Conservation (phyloP, 192 early-diverging fungal species). For the Blastocladiella britannica region DNA sequence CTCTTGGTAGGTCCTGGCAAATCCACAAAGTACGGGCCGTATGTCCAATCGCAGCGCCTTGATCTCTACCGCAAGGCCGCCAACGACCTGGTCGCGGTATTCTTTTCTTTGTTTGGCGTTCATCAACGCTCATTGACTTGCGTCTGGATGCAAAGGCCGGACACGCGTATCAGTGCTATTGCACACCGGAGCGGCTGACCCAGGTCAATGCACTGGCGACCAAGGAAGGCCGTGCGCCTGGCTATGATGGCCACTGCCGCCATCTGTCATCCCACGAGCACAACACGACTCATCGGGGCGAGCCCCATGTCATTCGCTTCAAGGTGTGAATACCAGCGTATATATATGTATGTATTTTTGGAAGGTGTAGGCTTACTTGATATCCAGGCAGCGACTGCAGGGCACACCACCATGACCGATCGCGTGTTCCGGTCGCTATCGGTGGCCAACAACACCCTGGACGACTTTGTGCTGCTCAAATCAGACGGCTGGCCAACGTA, state of each 20-base stretch:
- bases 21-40: slow-evolving; percentile 30
- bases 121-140: neutral
- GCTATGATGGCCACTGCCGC: slow-evolving; percentile 65
- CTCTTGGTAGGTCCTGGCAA: slow-evolving; percentile 40
- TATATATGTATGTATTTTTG: slow-evolving; percentile 1
- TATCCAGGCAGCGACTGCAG: slow-evolving; percentile 23
- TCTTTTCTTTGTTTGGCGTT: neutral
- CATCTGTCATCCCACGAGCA: slow-evolving; percentile 40
- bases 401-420: slow-evolving; percentile 38
- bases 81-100: slow-evolving; percentile 36
- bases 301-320: slow-evolving; percentile 50
- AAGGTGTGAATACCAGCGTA: neutral
- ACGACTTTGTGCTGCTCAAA: slow-evolving; percentile 78
- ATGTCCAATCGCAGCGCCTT: slow-evolving; percentile 60
- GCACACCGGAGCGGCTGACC: slow-evolving; percentile 43
- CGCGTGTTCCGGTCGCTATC: slow-evolving; percentile 50
- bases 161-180: slow-evolving; percentile 79
- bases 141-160: slow-evolving; percentile 16
- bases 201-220: slow-evolving; percentile 27
- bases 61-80: slow-evolving; percentile 48
- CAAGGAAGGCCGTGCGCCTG: slow-evolving; percentile 28
- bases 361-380: neutral
- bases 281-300: slow-evolving; percentile 24
- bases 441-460: slow-evolving; percentile 52
- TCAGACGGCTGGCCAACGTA: slow-evolving; percentile 85